These are phyloP conservation scores for Sparassis latifolia DNA, from an alignment of 1,284 basidiomycete species.

Conservation along the genomic window DNA sequence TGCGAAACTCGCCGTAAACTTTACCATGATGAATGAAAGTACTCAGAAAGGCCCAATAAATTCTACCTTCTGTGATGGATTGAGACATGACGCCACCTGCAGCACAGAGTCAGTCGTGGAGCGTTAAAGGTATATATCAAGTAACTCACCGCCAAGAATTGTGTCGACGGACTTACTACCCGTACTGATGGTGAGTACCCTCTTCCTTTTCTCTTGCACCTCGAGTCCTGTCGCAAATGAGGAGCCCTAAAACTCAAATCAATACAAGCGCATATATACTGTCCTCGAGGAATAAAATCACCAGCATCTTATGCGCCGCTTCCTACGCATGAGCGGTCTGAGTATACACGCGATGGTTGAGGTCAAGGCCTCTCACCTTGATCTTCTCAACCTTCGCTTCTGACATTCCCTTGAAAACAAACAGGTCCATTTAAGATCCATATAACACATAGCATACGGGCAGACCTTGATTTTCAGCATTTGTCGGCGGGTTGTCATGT, in stretches of 20 bases:
- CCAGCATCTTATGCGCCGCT: slow-evolving; percentile 79
- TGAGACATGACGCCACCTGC: slow-evolving; percentile 83
- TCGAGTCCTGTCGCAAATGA: slow-evolving; percentile 88
- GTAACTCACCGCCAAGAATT: slow-evolving; percentile 69
- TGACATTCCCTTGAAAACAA: slow-evolving; percentile 61
- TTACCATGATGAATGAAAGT: background rate
- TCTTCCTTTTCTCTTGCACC: slow-evolving; percentile 77
- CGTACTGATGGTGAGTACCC: slow-evolving; percentile 76
- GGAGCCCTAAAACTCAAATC: slow-evolving; percentile 53
- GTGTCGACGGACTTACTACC: slow-evolving; percentile 88
- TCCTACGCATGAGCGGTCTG: slow-evolving; percentile 47
- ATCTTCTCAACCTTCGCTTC: slow-evolving; percentile 95
- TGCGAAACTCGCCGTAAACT: slow-evolving; percentile 80
- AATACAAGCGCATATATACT: slow-evolving; percentile 7
- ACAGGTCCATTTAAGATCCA: background rate
- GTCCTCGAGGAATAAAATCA: slow-evolving; percentile 24
- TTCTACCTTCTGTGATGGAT: slow-evolving; percentile 81
- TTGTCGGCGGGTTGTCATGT: slow-evolving; percentile 82
- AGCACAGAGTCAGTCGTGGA: slow-evolving; percentile 1
- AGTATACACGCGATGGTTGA: background rate
- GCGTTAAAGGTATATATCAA: background rate
- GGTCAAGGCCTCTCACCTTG: slow-evolving; percentile 49
- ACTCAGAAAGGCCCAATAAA: background rate
- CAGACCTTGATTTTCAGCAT: slow-evolving; percentile 86
- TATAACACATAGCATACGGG: background rate